A percentile compares a stretch with the other conserved stretches of the same genome.
phyloP scores from a whole-genome alignment of 495 filamentous ascomycete genomes.

The Podospora bellae-mahoneyi region DNA sequence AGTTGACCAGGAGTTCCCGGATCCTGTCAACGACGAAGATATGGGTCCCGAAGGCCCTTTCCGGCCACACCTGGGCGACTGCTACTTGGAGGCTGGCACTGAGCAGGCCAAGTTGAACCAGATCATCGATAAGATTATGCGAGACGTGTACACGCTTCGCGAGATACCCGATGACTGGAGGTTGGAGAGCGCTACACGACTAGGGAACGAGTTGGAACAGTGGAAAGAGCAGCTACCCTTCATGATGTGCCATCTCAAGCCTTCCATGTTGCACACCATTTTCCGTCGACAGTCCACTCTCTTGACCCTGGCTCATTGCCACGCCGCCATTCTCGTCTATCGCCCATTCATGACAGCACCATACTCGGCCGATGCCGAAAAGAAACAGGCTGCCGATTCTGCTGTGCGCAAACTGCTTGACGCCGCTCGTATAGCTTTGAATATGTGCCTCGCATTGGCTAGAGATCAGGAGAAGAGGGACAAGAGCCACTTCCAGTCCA shows the following conservation, averaged over 20 bases:
- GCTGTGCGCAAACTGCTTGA: constrained; percentile 43
- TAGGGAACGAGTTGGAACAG: constrained; percentile 35
- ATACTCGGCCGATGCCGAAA: constrained; percentile 20
- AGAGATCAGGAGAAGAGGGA: constrained; percentile 18
- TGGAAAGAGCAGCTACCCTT: constrained; percentile 42
- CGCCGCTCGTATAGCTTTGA: constrained; percentile 43
- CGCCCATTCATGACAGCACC: constrained; percentile 47
- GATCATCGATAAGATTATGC: constrained; percentile 40
- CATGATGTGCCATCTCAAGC: constrained; percentile 43
- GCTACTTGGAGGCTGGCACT: constrained; percentile 50
- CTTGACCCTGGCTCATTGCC: constrained; percentile 51
- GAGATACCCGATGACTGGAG: constrained; percentile 40
- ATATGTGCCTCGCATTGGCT: constrained; percentile 20
- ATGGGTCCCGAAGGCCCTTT: constrained; percentile 38
- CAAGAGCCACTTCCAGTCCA: constrained; percentile 21
- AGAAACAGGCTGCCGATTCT: constrained; percentile 32
- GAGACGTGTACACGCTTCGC: constrained; percentile 49
- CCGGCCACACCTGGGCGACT: constrained; percentile 21
- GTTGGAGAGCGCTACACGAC: constrained; percentile 37
- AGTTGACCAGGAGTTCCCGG: constrained; percentile 53
- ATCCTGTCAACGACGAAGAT: constrained; percentile 53
- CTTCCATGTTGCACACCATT: constrained; percentile 45
- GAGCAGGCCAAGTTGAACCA: constrained; percentile 38
- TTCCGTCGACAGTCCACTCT: constrained; percentile 54
- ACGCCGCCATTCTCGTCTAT: constrained; percentile 54